Base-by-base conservation (phyloP, 1,284 basidiomycete genomes). In the Ustilago esculenta region DNA sequence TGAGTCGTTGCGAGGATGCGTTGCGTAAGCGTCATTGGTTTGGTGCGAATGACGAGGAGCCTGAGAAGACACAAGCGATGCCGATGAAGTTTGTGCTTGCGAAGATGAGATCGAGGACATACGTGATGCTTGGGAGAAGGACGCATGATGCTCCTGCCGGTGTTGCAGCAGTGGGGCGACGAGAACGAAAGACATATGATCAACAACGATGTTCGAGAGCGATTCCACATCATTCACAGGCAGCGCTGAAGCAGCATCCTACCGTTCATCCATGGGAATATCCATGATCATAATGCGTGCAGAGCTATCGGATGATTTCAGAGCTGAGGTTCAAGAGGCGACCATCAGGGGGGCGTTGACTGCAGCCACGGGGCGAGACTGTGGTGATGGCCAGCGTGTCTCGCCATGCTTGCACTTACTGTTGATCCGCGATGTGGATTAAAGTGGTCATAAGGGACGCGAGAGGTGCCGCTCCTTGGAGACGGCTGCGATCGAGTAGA, bases 341-440 rank as follows among this genome's bases (percentile, higher is more conserved):
- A 18, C 35, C 21, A 9, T 35, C 30, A 42, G 18, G 17, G 8
- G 35, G 32, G 23, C 9, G 29, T 29, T 27, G 46, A 27, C 24
- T 34, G 27, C 43, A 27, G 47, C 46, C 21, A 46, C 42, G 37
- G 33, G 43, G 27, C 52, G 46, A 30, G 42, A 51, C 42, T 12
- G 23, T 23, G 42, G 21, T 24, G 25, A 36, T 23, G 8, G 20
- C 23, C 27, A 25, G 17, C 4, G 7, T 21, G 24, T 37, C 47
- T 50, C 42, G 43, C 44, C 51, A 29, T 55, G 47, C 24, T 20
- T 42, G 46, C 52, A 61, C 59, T 61, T 61, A 61, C 59, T 55
- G 51, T 50, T 55, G 47, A 42, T 37, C 51, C 36, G 29, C 33
- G 51, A 45, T 30, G 2, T 4, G 39, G 15, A 12, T 20, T 2